These are phyloP conservation scores for Xanthoconium separans DNA, from an alignment of 1,284 basidiomycete genomes.

Conservation along the genomic window DNA sequence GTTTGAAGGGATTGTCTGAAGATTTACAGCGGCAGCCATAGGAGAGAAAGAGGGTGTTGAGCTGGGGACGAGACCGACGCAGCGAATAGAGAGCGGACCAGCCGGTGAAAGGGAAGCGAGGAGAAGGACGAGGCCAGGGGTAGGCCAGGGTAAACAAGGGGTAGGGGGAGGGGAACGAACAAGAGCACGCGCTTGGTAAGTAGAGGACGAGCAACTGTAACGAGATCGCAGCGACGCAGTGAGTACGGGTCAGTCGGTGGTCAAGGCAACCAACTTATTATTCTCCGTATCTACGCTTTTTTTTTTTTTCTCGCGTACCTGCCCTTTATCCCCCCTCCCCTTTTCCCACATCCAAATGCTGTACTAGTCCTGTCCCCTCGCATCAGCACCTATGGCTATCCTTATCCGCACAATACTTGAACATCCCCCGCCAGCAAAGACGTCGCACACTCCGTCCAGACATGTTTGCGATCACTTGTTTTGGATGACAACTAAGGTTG, in stretches of 20 bases:
- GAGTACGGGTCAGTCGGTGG: conserved; percentile 42
- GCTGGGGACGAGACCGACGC: conserved; percentile 41
- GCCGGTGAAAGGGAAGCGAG: conserved; percentile 25
- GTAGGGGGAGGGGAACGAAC: neutral
- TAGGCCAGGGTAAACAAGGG: neutral
- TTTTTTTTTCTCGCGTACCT: conserved; percentile 4
- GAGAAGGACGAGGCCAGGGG: conserved; percentile 1
- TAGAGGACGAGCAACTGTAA: conserved; percentile 14
- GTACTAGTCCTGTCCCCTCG: neutral
- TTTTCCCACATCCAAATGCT: conserved; percentile 22
- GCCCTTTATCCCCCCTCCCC: conserved; percentile 24
- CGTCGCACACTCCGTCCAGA: neutral
- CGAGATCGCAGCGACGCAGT: conserved; percentile 32
- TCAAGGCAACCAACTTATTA: conserved; percentile 60
- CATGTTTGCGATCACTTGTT: neutral
- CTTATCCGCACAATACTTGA: neutral
- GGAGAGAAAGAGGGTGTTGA: conserved; percentile 36
- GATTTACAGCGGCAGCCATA: conserved; percentile 73
- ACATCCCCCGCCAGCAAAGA: neutral
- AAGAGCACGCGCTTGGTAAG: conserved; percentile 4
- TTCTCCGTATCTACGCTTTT: conserved; percentile 4
- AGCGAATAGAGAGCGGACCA: conserved; percentile 32
- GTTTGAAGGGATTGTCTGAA: conserved; percentile 65
- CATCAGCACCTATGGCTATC: neutral
- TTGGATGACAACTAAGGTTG: neutral